Evolutionary conservation across 768 basidiomycete genomes (phyloP).

Genomic region (Serendipita indica): DNA sequence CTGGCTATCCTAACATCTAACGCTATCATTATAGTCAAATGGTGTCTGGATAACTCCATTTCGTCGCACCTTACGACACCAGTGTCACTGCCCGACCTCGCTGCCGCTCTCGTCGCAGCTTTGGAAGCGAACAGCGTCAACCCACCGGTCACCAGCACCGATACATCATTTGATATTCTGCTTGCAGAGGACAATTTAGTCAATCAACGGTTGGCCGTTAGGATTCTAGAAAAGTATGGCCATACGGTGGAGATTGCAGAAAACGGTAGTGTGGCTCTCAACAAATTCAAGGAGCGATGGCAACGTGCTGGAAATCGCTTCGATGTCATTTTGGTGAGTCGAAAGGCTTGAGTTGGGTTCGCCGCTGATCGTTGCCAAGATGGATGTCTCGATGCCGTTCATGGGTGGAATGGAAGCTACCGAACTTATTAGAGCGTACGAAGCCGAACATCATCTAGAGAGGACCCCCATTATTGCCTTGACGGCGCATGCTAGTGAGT

Average conservation of each 20-base stretch:
- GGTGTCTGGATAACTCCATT: constrained; percentile 93
- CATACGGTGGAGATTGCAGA: constrained; percentile 94
- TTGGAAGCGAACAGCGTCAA: constrained; percentile 90
- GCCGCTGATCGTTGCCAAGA: constrained; percentile 32
- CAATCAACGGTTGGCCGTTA: constrained; percentile 90
- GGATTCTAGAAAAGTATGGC: constrained; percentile 91
- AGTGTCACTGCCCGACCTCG: constrained; percentile 72
- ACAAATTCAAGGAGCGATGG: constrained; percentile 72
- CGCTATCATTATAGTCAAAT: constrained; percentile 51
- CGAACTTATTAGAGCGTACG: constrained; percentile 74
- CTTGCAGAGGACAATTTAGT: constrained; percentile 95
- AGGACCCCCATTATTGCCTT: constrained; percentile 89
- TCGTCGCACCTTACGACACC: constrained; percentile 90
- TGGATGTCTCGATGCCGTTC: constrained; percentile 97
- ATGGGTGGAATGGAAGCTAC: constrained; percentile 99
- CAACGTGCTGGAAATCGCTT: constrained; percentile 51
- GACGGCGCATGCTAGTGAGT: constrained; percentile 91
- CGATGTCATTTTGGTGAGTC: constrained; percentile 77
- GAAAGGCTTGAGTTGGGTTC: background rate
- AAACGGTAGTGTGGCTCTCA: constrained; percentile 87
- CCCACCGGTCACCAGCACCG: constrained; percentile 71
- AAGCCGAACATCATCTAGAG: constrained; percentile 51
- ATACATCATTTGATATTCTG: constrained; percentile 80
- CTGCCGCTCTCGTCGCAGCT: constrained; percentile 83
- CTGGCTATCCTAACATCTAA: background rate